A percentile compares a stretch with the other conserved stretches of the same genome.
Conservation (phyloP, 139 green algal species). For the Pleodorina starrii region DNA sequence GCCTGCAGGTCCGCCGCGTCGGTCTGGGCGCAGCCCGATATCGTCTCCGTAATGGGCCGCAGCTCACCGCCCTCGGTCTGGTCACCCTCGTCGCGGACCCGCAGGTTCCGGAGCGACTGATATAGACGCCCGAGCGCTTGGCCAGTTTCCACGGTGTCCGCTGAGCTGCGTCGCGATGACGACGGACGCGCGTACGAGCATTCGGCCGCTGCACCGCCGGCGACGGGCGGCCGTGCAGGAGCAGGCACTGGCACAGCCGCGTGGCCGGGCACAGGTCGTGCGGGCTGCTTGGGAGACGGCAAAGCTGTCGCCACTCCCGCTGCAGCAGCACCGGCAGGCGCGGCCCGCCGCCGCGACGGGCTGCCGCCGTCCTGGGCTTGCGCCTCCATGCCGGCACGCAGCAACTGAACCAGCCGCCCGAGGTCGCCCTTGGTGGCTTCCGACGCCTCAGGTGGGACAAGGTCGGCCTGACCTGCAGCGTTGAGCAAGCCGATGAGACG, state of each 20-base stretch:
- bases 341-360: background rate
- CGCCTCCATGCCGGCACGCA: background rate
- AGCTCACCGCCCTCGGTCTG: background rate
- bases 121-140: constrained; percentile 8
- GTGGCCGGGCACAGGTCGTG: background rate
- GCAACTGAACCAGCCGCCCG: background rate
- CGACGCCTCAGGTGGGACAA: background rate
- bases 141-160: constrained; percentile 23
- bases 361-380: background rate
- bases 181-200: background rate
- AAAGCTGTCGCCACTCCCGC: background rate
- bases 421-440: background rate
- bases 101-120: background rate
- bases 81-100: background rate
- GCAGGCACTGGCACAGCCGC: too few species aligned
- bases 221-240: too few species aligned
- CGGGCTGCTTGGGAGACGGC: background rate
- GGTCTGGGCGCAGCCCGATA: background rate
- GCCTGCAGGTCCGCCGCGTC: background rate
- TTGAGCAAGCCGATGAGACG: constrained; percentile 11
- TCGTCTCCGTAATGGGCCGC: background rate
- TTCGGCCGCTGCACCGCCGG: too few species aligned
- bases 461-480: background rate
- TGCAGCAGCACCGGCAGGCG: background rate
- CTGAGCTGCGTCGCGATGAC: background rate